Evolutionary conservation across 2,329 filamentous ascomycete species (phyloP).

Genomic region (Amesomyces nigricolor): DNA sequence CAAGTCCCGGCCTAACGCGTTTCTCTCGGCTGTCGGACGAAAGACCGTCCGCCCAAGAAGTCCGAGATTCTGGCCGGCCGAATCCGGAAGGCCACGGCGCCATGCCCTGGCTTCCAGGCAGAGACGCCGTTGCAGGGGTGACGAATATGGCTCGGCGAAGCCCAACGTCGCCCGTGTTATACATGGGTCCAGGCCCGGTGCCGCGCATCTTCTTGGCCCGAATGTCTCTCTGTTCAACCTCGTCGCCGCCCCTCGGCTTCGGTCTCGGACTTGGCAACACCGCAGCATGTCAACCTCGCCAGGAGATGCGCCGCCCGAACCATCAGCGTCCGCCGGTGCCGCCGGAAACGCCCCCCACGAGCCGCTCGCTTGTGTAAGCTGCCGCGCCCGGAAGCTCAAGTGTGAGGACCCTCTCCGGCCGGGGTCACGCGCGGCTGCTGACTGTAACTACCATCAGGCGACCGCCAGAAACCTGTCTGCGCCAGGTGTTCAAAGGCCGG

Average conservation of each 20-base stretch:
- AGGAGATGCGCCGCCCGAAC: conserved; percentile 16
- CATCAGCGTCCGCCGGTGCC: conserved; percentile 5
- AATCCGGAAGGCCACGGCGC: conserved; percentile 5
- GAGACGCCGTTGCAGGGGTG: conserved; percentile 1
- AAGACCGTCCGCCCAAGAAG: conserved; percentile 25
- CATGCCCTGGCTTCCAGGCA: conserved; percentile 16
- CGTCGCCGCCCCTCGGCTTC: conserved; percentile 12
- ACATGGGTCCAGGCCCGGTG: conserved; percentile 14
- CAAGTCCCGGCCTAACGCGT: conserved; percentile 18
- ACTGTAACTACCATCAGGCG: conserved; percentile 32
- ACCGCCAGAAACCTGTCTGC: conserved; percentile 73
- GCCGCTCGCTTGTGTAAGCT: conserved; percentile 73
- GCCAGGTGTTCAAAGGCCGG: conserved; percentile 70
- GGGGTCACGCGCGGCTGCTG: conserved; percentile 7
- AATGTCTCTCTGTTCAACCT: conserved; percentile 9
- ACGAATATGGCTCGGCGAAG: conserved; percentile 14
- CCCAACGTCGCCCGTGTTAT: conserved; percentile 9
- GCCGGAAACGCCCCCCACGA: conserved; percentile 28
- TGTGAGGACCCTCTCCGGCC: conserved; percentile 41
- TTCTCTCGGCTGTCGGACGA: conserved; percentile 26
- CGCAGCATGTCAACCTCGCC: conserved; percentile 20
- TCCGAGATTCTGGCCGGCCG: conserved; percentile 17
- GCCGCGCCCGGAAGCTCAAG: conserved; percentile 76
- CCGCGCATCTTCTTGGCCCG: conserved; percentile 11
- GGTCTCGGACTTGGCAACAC: conserved; percentile 16